Evolutionary conservation across 2,329 filamentous ascomycete species (phyloP), one percentile per base, ranked within the genome.

Genomic region (Fusarium haematococcum): DNA sequence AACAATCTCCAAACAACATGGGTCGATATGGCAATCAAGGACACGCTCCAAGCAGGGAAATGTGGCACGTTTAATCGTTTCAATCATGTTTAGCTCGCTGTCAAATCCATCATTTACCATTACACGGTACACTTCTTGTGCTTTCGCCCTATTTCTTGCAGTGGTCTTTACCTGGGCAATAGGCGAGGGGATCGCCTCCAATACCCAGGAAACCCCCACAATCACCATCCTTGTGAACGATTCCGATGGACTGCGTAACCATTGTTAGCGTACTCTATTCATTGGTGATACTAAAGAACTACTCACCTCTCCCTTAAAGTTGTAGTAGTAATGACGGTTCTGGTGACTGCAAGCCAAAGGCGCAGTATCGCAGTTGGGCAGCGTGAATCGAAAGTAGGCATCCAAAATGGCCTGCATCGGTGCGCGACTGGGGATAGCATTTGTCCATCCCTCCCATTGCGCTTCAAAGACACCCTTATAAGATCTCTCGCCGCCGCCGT

Each of bases 291-390:
- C 13, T 14, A 11, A 23, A 18, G 16, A 14, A 18, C 27, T 23
- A 32, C 50, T 59, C 5, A 39, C 56, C 11, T 67, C 57, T 45
- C 63, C 67, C 30, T 69, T 61, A 45, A 35, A 68, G 10, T 59
- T 60, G 20, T 59, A 68, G 41, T 48, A 68, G 25, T 64, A 68
- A 16, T 68, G 65, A 3, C 65, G 65, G 23, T 48, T 20, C 30
- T 60, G 48, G 7, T 13, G 9, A 5, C 20, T 45, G 23, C 61
- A 68, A 25, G 18, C 25, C 20, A 7, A 6, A 14, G 33, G 35
- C 3, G 48, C 20, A 18, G 16, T 10, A 20, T 61, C 25, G n/a
- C 67, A 65, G 33, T 66, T 50, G 45, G 63, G 48, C 11, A 69
- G 25, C 0, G 20, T 32, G 14, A 33, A 39, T 16, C 39, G 30